phyloP scores from a whole-genome alignment of 1,284 basidiomycete genomes.

The Puccinia hordei region DNA sequence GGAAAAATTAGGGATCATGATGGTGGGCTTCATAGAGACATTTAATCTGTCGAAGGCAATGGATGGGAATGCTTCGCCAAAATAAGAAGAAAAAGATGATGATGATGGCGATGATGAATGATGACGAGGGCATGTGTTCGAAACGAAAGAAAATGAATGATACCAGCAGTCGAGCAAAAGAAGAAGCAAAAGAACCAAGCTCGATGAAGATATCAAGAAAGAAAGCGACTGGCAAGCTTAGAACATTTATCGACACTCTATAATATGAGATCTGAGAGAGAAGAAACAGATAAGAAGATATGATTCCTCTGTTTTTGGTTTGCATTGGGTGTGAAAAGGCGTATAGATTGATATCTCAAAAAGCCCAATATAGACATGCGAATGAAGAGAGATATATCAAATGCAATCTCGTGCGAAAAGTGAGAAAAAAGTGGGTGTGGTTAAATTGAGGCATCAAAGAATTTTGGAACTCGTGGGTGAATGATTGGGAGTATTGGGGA shows the following conservation, averaged over 20 bases:
- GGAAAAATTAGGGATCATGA: too few species aligned
- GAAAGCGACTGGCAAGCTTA: background rate
- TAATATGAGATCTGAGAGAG: background rate
- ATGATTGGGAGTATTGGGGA: constrained; percentile 19
- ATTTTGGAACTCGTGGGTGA: background rate
- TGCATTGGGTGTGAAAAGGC: background rate
- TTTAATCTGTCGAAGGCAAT: background rate
- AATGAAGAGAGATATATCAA: background rate
- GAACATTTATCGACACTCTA: background rate
- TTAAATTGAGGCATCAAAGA: background rate
- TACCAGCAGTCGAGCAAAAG: background rate
- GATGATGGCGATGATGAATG: background rate
- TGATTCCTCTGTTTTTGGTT: background rate
- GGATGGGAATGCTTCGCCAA: background rate
- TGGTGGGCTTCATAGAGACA: too few species aligned
- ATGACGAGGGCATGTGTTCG: constrained; percentile 3
- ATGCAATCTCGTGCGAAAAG: background rate
- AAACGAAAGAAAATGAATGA: background rate
- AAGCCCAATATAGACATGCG: background rate
- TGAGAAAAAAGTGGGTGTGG: too few species aligned
- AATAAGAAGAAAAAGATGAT: background rate
- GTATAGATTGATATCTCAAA: too few species aligned
- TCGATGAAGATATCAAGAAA: background rate
- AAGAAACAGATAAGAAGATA: background rate
- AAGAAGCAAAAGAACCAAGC: background rate